Conservation (phyloP, 495 filamentous ascomycete genomes). For the Beverwykella pulmonaria region DNA sequence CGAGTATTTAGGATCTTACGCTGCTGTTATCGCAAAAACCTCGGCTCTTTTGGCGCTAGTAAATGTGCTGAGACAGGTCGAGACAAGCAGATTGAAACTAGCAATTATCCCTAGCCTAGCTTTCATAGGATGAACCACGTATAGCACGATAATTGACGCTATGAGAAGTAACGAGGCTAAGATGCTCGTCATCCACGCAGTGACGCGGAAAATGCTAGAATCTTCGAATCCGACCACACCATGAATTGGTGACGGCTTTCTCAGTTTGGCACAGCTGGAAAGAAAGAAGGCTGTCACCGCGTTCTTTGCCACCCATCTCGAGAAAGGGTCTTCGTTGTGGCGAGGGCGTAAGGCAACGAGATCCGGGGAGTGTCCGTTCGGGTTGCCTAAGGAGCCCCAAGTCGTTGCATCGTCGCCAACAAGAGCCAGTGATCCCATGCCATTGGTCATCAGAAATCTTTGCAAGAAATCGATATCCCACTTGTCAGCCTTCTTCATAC, state of each 20-base stretch:
- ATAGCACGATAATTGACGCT: background rate
- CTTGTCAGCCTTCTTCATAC: background rate
- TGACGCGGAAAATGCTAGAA: background rate
- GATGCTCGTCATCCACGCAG: slow-evolving; percentile 9
- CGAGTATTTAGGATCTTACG: too few species aligned
- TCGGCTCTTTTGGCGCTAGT: slow-evolving; percentile 6
- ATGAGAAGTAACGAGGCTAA: background rate
- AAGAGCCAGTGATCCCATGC: background rate
- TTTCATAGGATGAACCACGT: background rate
- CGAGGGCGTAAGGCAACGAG: background rate
- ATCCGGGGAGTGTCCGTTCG: background rate
- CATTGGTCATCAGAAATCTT: background rate
- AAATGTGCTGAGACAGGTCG: background rate
- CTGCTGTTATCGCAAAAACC: slow-evolving; percentile 1
- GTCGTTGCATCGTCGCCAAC: background rate
- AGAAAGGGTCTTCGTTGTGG: slow-evolving; percentile 1
- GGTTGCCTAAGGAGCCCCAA: background rate
- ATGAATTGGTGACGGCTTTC: too few species aligned
- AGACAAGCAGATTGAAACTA: background rate
- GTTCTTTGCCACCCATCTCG: background rate
- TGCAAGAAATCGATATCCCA: background rate
- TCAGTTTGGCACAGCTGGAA: too few species aligned
- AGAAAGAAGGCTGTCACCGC: background rate
- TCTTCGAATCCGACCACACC: background rate
- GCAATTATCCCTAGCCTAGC: slow-evolving; percentile 6